Base-by-base conservation (phyloP, 2,329 filamentous ascomycete genomes). In the Anisogramma anomala region DNA sequence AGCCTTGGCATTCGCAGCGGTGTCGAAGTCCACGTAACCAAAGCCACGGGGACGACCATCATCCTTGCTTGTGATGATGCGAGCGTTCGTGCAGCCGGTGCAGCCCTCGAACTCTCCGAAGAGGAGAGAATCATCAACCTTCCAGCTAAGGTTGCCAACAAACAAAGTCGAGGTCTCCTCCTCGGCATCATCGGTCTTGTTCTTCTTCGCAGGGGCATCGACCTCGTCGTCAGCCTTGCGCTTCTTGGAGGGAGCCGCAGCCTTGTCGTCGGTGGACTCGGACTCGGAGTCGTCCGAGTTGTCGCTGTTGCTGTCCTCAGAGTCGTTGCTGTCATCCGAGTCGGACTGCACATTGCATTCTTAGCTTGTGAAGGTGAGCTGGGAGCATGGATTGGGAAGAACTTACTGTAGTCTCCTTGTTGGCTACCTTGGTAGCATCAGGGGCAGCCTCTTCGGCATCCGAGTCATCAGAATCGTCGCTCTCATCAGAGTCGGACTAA, bases 71-170 rank as follows among this genome's bases (percentile, higher is more conserved):
- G 79, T 88, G 60, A 94, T 84, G 57, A 94, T 79, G 53, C 85
- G 82, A 50, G 79, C 82, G 54, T 77, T 74, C 50, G 69, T 66
- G 42, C 93, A 71, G 56, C 82, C 82, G 49, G 80, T 81, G 55
- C 81, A 89, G 48, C 74, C 66, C 68, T 87, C 76, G 67, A 95
- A 94, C 60, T 89, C 82, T 54, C 81, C 74, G 51, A 74, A 72
- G 49, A 95, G 78, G 66, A 76, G 77, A 50, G 87, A 78, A 62
- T 94, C 88, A 53, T 93, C 84, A 39, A 94, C 71, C 58, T 80
- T 84, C 87, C 87, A 95, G 64, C 84, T 86, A 49, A 95, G 71
- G 69, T 86, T 89, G 53, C 88, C 88, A 50, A 87, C 78, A 63
- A 94, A 95, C 40, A 95, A 78, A 55, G 87, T 94, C 51, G 68